Evolutionary conservation across 2,329 filamentous ascomycete genomes (phyloP).

Genomic region (Coleophoma cylindrospora): DNA sequence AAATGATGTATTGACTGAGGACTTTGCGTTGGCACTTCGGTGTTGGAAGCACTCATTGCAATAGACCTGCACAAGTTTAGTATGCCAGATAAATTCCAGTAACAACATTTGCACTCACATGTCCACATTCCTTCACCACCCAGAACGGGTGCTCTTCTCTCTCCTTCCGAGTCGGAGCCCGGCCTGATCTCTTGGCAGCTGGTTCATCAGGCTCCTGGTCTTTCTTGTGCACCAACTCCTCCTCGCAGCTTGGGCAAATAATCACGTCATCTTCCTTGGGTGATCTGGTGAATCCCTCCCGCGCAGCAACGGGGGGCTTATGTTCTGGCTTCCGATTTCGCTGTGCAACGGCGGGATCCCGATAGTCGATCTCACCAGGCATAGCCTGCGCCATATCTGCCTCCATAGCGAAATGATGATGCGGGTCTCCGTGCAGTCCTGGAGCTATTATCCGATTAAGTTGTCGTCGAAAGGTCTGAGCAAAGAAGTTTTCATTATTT

Average conservation of each 20-base stretch:
- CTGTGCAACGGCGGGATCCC: constrained; percentile 14
- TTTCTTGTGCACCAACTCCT: constrained; percentile 71
- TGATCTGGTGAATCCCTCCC: constrained; percentile 75
- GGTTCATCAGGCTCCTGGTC: constrained; percentile 17
- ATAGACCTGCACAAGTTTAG: constrained; percentile 46
- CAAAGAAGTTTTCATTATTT: too few species aligned
- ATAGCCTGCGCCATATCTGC: constrained; percentile 9
- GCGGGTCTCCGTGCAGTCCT: background rate
- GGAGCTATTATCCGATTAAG: too few species aligned
- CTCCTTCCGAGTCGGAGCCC: constrained; percentile 42
- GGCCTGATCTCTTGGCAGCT: constrained; percentile 35
- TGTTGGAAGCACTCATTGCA: constrained; percentile 57
- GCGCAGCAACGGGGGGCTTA: constrained; percentile 42
- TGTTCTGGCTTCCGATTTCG: constrained; percentile 19
- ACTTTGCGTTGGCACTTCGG: constrained; percentile 33
- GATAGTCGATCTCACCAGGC: constrained; percentile 21
- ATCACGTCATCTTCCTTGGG: constrained; percentile 68
- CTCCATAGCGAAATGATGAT: background rate
- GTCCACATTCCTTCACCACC: constrained; percentile 86
- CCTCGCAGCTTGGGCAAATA: constrained; percentile 80
- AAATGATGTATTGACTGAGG: constrained; percentile 24
- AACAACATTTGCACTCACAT: constrained; percentile 54
- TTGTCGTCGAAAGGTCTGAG: too few species aligned
- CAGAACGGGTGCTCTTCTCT: constrained; percentile 79
- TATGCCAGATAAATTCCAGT: background rate